Evolutionary conservation across 2,329 filamentous ascomycete genomes (phyloP), one percentile per base, ranked within the genome.

Genomic region (Stenocarpella maydis): DNA sequence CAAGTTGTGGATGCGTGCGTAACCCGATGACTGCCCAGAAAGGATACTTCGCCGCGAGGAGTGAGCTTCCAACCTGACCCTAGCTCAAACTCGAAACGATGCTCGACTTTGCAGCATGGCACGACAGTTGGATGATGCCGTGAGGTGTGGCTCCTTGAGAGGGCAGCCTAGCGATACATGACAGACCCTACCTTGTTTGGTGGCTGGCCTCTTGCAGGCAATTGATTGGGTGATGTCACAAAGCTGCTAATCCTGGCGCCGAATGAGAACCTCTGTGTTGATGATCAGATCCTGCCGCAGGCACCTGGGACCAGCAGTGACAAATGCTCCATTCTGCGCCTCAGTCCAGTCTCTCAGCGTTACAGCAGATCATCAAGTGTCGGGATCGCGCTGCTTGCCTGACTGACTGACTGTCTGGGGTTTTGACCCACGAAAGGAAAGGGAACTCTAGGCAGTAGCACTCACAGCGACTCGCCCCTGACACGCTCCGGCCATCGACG

Each of bases 381-480:
- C 39, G 39, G 28, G 28, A 26, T 61, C 54, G 31, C 54, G 31
- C 24, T 54, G 52, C n/a, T n/a, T n/a, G n/a, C n/a, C 31, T 34
- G 31, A 24, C 50, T 50, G 55, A 28, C 68, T 68, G 64, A 41
- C 60, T 39, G 45, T 31, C 19, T 26, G 65, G 34, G 24, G 58
- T 63, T 63, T 63, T 63, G 47, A 50, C 28, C 60, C 60, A 66
- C 49, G 61, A 55, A 69, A 58, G 54, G 63, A 69, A 19, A 63
- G 63, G 17, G 55, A 71, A 64, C 49, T 65, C 67, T 67, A 58
- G 63, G 31, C 31, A 61, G 64, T 45, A 52, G n/a, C 66, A 71
- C 53, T 34, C 34, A 64, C 37, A 26, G 49, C 65, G 60, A 67
- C 68, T 70, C 47, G 45, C 37, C 39, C 66, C 61, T 63, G 69